A percentile compares a stretch with the other conserved stretches of the same genome.
Evolutionary conservation across 164 flowering plant genomes (phyloP).

Genomic region (Vitis vinifera): ASM3070453v1 NC_081823.1:2220001-2220500

Average conservation of each 20-base stretch:
- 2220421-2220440: too few species aligned
- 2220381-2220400: too few species aligned
- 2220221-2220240: constrained; percentile 10
- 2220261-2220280: neutral
- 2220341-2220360: too few species aligned
- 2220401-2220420: too few species aligned
- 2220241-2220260: neutral
- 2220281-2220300: too few species aligned
- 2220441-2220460: too few species aligned
- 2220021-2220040: constrained; percentile 35
- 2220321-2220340: too few species aligned
- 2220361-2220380: too few species aligned
- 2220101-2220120: neutral
- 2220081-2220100: constrained; percentile 24
- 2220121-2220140: constrained; percentile 9
- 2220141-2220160: constrained; percentile 4
- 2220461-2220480: too few species aligned
- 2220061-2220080: constrained; percentile 17
- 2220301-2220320: too few species aligned
- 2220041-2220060: constrained; percentile 33
- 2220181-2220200: constrained; percentile 6
- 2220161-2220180: constrained; percentile 9
- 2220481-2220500: constrained; percentile 47
- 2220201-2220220: constrained; percentile 8
- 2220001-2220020: constrained; percentile 28